These are phyloP conservation scores for Lathyrus sativus DNA, from an alignment of 306 rosid species.

Conservation along the genomic window DNA sequence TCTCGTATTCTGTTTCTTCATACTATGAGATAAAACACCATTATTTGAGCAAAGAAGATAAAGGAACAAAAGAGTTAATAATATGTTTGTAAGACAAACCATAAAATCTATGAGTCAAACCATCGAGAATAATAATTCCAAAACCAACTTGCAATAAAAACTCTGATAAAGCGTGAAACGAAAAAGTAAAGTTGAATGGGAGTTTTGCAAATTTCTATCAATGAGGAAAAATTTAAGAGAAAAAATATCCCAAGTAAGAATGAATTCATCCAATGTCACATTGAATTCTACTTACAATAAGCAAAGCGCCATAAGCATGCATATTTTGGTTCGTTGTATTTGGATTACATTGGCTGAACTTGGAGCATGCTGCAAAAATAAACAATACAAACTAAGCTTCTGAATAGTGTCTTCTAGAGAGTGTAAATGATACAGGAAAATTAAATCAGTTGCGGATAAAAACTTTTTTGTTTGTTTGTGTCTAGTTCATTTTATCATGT, in stretches of 20 bases:
- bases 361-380: conserved; percentile 76
- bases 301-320: conserved; percentile 70
- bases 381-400: conserved; percentile 37
- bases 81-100: conserved; percentile 1
- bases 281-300: conserved; percentile 66
- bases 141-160: background rate
- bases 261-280: conserved; percentile 32
- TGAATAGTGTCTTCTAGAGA: conserved; percentile 21
- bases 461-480: background rate
- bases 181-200: conserved; percentile 15
- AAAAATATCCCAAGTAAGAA: conserved; percentile 4
- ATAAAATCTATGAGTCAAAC: background rate
- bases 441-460: conserved; percentile 6
- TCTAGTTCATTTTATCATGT: conserved; percentile 10
- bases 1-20: conserved; percentile 20
- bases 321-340: conserved; percentile 74
- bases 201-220: conserved; percentile 3
- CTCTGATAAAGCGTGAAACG: background rate
- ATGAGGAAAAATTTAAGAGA: conserved; percentile 1
- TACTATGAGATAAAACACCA: background rate
- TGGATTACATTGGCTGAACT: conserved; percentile 71
- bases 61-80: conserved; percentile 4
- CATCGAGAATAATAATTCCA: conserved; percentile 22
- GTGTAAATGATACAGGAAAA: conserved; percentile 6
- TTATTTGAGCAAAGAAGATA: conserved; percentile 8